These are phyloP conservation scores for Pinus tabuliformis DNA, from an alignment of 75 land plant species.

Conservation along the genomic window DNA sequence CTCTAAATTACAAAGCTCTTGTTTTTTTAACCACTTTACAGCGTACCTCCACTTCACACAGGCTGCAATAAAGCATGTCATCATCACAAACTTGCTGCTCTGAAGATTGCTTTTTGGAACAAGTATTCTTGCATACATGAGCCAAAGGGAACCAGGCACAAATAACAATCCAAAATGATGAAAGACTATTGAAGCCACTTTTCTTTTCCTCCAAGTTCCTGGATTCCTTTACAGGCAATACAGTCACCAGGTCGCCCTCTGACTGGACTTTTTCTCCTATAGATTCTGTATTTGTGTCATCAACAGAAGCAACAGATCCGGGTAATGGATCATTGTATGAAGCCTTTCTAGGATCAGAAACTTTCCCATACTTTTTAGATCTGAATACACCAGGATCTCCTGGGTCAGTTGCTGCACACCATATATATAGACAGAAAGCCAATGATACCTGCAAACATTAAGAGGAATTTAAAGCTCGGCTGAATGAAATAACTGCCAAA, in stretches of 20 bases:
- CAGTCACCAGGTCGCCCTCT: constrained; percentile 7
- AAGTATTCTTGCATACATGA: constrained; percentile 16
- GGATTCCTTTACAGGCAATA: constrained; percentile 8
- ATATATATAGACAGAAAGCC: constrained; percentile 60
- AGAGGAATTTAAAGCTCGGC: not conserved
- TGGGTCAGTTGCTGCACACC: constrained; percentile 91
- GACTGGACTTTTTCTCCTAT: constrained; percentile 20
- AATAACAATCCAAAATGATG: not conserved
- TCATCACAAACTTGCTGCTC: constrained; percentile 62
- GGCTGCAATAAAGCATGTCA: constrained; percentile 88
- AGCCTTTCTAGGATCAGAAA: constrained; percentile 21
- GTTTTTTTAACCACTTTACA: not conserved
- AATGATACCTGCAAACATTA: constrained; percentile 46
- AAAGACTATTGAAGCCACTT: not conserved
- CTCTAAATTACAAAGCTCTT: not conserved
- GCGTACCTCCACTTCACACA: constrained; percentile 89
- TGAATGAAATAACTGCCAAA: not conserved
- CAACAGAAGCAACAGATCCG: constrained; percentile 32
- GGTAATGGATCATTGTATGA: constrained; percentile 15
- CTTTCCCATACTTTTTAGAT: constrained; percentile 65
- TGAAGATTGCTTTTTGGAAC: constrained; percentile 25
- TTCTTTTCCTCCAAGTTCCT: not conserved
- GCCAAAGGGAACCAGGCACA: constrained; percentile 34
- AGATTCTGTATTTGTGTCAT: constrained; percentile 27
- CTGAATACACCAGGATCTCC: constrained; percentile 79